Conservation (phyloP, 306 rosid genomes). For the Potentilla sterilis region DNA sequence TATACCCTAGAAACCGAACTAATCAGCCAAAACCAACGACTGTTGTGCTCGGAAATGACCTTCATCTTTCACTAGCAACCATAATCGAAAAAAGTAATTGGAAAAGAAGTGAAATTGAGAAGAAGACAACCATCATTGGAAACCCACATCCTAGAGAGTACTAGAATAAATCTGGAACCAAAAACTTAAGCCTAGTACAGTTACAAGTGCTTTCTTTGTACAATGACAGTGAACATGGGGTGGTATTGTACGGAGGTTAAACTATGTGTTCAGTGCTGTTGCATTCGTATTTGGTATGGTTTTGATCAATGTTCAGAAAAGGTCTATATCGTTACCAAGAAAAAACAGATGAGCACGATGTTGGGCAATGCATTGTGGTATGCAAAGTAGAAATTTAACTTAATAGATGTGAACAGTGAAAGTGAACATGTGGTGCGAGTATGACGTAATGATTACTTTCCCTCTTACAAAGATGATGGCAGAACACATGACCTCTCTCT, state of each 20-base stretch:
- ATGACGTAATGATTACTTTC: background rate
- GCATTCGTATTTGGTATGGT: background rate
- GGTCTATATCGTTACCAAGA: background rate
- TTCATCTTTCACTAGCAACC: background rate
- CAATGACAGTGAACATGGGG: background rate
- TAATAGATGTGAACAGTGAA: background rate
- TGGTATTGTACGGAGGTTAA: background rate
- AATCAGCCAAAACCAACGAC: background rate
- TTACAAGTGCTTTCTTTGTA: background rate
- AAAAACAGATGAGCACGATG: background rate
- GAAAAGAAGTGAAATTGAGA: background rate
- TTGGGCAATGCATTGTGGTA: background rate
- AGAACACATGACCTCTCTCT: background rate
- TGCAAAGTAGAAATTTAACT: background rate
- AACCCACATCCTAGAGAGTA: background rate
- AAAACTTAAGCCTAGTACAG: background rate
- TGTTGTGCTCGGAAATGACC: background rate
- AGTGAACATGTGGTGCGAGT: background rate
- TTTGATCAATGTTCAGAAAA: background rate
- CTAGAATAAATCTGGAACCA: background rate
- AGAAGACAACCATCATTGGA: background rate
- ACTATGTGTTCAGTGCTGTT: background rate
- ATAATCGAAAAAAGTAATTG: background rate
- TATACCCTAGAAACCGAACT: background rate
- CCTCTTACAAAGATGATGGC: background rate